Base-by-base conservation (phyloP, 441 rosid species). In the Aquilaria agallochum region DNA sequence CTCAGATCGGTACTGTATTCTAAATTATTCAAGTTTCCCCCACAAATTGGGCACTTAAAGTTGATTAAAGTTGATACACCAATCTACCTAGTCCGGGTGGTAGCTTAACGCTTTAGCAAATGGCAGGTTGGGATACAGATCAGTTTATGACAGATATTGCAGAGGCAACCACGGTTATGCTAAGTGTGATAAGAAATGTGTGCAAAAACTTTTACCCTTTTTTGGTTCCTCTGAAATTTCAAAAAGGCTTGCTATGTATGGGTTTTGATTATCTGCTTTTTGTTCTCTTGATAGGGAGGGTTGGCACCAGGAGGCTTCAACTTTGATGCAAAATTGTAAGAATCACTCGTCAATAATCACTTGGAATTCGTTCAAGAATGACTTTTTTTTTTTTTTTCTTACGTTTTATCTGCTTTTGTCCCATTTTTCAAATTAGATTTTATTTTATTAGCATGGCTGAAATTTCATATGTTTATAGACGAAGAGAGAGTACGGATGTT, bases 221-320 rank as follows among this genome's bases (percentile, higher is more conserved):
- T 36, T 5, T 4, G 55, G 20, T 61, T 53, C 9, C 12, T 59
- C 50, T 5, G 10, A 44, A 51, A 68, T 11, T 15, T 66, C 7
- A 3, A 50, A 5, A 34, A 66, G 47, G 27, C 14, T 40, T 9
- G 31, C 50, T 59, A 32, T 48, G 10, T 42, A 5, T 51, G 30
- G 61, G 55, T 31, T 55, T 63, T n/a, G 42, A 31, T 59, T 47
- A 13, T n/a, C 57, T 27, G 34, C 36, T 64, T 53, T 65, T 64
- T 65, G 53, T 55, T 55, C 47, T 65, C 42, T 50, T 72, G 7
- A 34, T 60, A 82, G 99, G 98, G 93, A 74, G 98, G 99, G 48
- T 56, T 95, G 69, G 92, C 98, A 34, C 99, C 98, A 3, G 99
- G 99, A 65, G 99, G 99, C 49, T 89, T 95, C 87, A 95, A 95